Conservation (phyloP, 441 rosid genomes). For the Daphne laureola region DNA sequence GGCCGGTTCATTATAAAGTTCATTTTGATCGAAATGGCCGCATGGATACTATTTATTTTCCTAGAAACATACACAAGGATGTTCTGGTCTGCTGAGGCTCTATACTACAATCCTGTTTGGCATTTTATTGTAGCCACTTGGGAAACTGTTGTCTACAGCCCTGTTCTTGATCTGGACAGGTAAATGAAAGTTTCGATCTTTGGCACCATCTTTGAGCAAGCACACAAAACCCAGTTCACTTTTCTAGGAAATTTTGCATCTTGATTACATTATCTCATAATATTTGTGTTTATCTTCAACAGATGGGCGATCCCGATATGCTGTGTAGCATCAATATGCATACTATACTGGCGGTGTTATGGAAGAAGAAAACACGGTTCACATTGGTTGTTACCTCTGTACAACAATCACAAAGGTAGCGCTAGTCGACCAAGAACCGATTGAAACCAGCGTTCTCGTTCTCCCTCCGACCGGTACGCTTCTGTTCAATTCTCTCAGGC, state of each 20-base stretch:
- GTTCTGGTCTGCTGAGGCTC: slow-evolving; percentile 97
- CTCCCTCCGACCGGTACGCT: slow-evolving; percentile 9
- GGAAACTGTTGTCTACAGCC: slow-evolving; percentile 92
- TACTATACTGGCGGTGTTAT: slow-evolving; percentile 79
- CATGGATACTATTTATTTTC: slow-evolving; percentile 95
- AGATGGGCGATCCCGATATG: slow-evolving; percentile 93
- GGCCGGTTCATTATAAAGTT: slow-evolving; percentile 92
- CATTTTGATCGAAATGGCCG: slow-evolving; percentile 84
- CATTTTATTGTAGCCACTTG: slow-evolving; percentile 83
- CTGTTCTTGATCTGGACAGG: slow-evolving; percentile 98
- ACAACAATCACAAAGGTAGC: slow-evolving; percentile 46
- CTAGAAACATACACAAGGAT: slow-evolving; percentile 90
- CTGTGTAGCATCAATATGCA: slow-evolving; percentile 34
- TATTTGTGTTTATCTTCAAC: slow-evolving; percentile 14
- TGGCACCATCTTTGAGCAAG: neutral
- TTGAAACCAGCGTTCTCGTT: slow-evolving; percentile 15
- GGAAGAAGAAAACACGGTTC: slow-evolving; percentile 73
- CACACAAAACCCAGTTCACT: neutral
- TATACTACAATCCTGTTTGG: slow-evolving; percentile 94
- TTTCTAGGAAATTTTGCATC: neutral
- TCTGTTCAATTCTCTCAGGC: slow-evolving; percentile 9
- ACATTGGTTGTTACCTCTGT: slow-evolving; percentile 66
- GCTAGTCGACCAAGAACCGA: slow-evolving; percentile 74
- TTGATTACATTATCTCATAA: neutral
- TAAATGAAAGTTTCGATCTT: slow-evolving; percentile 15